Percentiles rank a stretch among this genome's conserved stretches.
Evolutionary conservation across 371 early-diverging fungal genomes (phyloP).

Genomic region (Gilbertella persicaria): DNA sequence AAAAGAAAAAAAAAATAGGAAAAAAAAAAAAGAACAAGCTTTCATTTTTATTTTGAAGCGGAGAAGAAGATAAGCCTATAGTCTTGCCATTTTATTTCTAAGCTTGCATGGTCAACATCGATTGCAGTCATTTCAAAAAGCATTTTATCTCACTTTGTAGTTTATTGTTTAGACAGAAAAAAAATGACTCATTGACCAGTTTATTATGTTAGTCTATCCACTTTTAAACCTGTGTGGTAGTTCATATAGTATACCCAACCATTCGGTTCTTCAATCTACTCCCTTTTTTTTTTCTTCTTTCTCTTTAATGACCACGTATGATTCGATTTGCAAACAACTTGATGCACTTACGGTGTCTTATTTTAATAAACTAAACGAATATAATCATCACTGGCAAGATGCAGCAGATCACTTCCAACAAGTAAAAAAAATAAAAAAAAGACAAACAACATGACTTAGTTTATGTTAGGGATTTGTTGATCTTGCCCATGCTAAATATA

Average conservation of each 20-base stretch:
- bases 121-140: too few species aligned
- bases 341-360: constrained; percentile 37
- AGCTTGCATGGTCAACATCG: too few species aligned
- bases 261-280: too few species aligned
- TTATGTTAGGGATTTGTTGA: constrained; percentile 45
- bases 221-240: too few species aligned
- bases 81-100: too few species aligned
- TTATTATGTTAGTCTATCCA: too few species aligned
- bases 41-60: too few species aligned
- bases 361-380: constrained; percentile 35
- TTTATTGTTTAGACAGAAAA: too few species aligned
- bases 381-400: constrained; percentile 31
- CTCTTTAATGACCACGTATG: constrained; percentile 7
- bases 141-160: too few species aligned
- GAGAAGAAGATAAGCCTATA: too few species aligned
- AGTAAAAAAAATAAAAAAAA: constrained; percentile 12
- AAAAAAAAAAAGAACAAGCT: background rate
- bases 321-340: constrained; percentile 30
- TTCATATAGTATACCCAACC: too few species aligned
- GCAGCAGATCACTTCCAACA: constrained; percentile 30
- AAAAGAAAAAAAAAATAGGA: background rate
- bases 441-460: background rate
- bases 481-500: constrained; percentile 57
- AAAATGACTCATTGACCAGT: too few species aligned
- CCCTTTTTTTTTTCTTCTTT: background rate